Evolutionary conservation across 805 yeast genomes (phyloP).

Genomic region (Zygosaccharomyces bisporus): DNA sequence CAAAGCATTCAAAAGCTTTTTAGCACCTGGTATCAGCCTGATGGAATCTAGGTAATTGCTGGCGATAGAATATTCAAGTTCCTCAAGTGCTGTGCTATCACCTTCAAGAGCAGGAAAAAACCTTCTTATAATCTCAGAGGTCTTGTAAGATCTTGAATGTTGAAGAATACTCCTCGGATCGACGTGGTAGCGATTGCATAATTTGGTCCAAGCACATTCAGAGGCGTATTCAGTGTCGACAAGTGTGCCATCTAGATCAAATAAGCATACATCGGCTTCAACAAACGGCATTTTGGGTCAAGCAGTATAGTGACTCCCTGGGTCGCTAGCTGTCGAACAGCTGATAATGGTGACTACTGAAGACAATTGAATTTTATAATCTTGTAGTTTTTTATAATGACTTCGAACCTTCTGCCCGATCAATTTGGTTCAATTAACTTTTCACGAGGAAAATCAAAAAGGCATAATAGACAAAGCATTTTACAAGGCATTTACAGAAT

Average conservation of each 20-base stretch:
- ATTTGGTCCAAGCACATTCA: slow-evolving; percentile 67
- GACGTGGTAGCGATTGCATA: slow-evolving; percentile 53
- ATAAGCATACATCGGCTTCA: slow-evolving; percentile 38
- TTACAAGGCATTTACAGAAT: no score
- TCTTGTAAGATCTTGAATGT: slow-evolving; percentile 72
- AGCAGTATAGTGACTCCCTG: neutral
- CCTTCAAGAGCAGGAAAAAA: slow-evolving; percentile 67
- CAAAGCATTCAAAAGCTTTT: slow-evolving; percentile 49
- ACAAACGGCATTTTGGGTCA: slow-evolving; percentile 4
- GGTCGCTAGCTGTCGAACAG: no score
- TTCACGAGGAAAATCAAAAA: neutral
- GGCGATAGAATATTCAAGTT: slow-evolving; percentile 61
- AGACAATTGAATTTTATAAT: no score
- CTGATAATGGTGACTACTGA: no score
- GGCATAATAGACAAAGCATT: no score
- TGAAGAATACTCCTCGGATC: slow-evolving; percentile 61
- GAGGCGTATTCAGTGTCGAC: slow-evolving; percentile 74
- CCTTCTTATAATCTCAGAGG: slow-evolving; percentile 61
- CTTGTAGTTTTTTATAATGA: no score
- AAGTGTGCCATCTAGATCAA: slow-evolving; percentile 79
- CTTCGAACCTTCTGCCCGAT: neutral
- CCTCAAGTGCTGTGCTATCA: slow-evolving; percentile 46
- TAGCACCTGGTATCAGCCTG: slow-evolving; percentile 65
- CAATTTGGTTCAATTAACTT: neutral
- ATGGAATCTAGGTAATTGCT: slow-evolving; percentile 63